These are phyloP conservation scores for Apiospora rasikravindrae DNA, from an alignment of 2,329 filamentous ascomycete species.

Conservation along the genomic window DNA sequence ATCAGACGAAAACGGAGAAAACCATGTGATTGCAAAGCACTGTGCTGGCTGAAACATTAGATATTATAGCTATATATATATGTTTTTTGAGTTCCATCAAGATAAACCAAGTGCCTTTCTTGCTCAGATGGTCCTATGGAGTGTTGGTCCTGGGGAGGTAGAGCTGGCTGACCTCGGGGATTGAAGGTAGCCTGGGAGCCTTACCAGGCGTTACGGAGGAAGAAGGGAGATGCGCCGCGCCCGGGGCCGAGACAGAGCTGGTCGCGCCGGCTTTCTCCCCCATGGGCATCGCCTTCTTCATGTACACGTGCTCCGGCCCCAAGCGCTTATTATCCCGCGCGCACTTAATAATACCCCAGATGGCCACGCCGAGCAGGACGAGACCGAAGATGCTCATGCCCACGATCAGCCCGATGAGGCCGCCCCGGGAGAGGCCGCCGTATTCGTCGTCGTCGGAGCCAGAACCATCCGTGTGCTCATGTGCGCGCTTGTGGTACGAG, in stretches of 20 bases:
- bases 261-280: not conserved
- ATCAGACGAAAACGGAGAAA: not conserved
- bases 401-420: constrained; percentile 20
- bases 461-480: not conserved
- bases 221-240: not conserved
- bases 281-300: not conserved
- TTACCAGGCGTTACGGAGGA: not conserved
- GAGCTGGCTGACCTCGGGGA: not conserved
- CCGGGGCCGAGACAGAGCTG: not conserved
- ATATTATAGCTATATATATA: not conserved
- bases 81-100: not conserved
- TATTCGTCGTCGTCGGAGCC: not conserved
- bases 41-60: not conserved
- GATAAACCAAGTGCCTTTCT: not conserved
- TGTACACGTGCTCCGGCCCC: not conserved
- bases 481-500: not conserved
- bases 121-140: not conserved
- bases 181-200: not conserved
- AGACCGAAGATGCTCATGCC: constrained; percentile 18
- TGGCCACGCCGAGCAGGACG: constrained; percentile 20
- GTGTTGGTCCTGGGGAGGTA: not conserved
- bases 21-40: not conserved
- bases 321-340: constrained; percentile 19
- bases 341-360: constrained; percentile 23
- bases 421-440: not conserved